Base-by-base conservation (phyloP, 768 basidiomycete species). In the Piloderma croceum region DNA sequence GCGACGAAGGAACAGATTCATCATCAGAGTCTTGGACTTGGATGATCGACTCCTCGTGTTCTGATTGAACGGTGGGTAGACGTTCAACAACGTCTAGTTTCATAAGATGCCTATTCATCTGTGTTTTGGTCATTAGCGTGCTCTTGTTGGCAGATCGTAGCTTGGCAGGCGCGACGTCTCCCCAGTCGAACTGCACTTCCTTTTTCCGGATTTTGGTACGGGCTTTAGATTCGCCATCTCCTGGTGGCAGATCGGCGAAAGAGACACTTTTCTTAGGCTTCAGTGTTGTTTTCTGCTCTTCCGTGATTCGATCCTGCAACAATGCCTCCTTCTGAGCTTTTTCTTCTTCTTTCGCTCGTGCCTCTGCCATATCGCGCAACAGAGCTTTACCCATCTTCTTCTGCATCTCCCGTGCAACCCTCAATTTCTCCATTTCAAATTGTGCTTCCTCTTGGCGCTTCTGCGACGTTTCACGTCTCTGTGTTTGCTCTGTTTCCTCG, bases 341-440 rank as follows among this genome's bases (percentile, higher is more conserved):
- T 21, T 67, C 62, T n/a, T n/a, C n/a, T 24, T 62, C 70, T 25
- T 61, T 51, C 41, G 67, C 65, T 38, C 59, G 65, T 13, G 65
- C 58, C 33, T 69, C 59, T 5, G 67, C 59, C 41, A 74, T 54
- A 41, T 70, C 70, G 34, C 59, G 58, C 29, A 88, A 43, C 27
- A 89, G 65, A 0, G 83, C 77, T 48, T 71, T 77, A 3, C 84
- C 86, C 83, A 90, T 85, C 62, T 77, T 84, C 67, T 77, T 83
- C 57, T 86, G 83, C 56, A 86, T 61, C 43, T 81, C 68, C 29
- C 58, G 63, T 15, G 63, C 54, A 15, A 59, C 54, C 44, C 66
- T 64, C 21, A 65, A 39, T 37, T 59, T 63, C 36, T 61, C 67
- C 38, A 62, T 61, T 45, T 70, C 70, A 24, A 53, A 58, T 36